Evolutionary conservation across 148 eudicot genomes (phyloP).

Genomic region (Hydrangea macrophylla): DNA sequence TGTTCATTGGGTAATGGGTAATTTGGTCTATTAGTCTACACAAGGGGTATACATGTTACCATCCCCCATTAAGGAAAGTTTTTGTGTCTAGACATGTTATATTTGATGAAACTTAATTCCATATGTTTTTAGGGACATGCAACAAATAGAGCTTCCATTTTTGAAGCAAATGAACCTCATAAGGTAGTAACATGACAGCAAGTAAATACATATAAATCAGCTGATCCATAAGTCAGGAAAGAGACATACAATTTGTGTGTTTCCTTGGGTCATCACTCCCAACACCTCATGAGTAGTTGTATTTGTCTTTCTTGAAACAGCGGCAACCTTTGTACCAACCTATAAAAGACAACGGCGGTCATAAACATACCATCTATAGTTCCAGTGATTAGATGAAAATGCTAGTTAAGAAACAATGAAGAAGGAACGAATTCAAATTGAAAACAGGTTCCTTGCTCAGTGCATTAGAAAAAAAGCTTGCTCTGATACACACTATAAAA

Average conservation of each 20-base stretch:
- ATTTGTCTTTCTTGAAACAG: slow-evolving; percentile 90
- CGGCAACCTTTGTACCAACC: slow-evolving; percentile 96
- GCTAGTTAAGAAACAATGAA: not conserved
- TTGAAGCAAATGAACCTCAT: too few species aligned
- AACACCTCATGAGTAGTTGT: slow-evolving; percentile 93
- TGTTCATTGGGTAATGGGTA: too few species aligned
- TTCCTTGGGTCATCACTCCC: slow-evolving; percentile 87
- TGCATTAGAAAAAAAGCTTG: not conserved
- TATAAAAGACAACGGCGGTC: slow-evolving; percentile 24
- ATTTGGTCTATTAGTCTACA: too few species aligned
- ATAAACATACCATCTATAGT: not conserved
- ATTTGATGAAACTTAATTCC: too few species aligned
- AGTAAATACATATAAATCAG: not conserved
- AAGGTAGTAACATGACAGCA: too few species aligned
- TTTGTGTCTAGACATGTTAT: too few species aligned
- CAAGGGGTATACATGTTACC: too few species aligned
- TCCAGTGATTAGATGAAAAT: not conserved
- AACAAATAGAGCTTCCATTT: too few species aligned
- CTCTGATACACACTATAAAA: too few species aligned
- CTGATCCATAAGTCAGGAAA: slow-evolving; percentile 4
- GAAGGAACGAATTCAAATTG: too few species aligned
- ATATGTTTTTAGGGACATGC: too few species aligned
- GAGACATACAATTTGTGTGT: slow-evolving; percentile 78
- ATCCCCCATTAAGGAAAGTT: too few species aligned
- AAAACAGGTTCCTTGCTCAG: not conserved